Base-by-base conservation (phyloP, 2,329 filamentous ascomycete species). In the Penicillium occitanis region DNA sequence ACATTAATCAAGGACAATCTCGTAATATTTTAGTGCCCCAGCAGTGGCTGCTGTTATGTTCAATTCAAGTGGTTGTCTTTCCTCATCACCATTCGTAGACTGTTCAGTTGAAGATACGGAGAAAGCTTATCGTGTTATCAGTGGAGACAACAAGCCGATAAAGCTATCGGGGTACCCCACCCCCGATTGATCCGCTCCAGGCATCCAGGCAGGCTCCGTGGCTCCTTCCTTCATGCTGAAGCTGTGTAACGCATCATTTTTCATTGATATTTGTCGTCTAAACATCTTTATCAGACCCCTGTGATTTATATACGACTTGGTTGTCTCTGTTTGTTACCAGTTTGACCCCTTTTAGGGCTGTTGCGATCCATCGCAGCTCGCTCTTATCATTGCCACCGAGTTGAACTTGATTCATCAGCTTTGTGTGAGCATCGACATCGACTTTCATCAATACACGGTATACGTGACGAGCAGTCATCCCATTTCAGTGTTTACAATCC, bases 141-240 rank as follows among this genome's bases (percentile, higher is more conserved):
- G 57, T 60, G 57, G 57, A 44, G 57, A 44, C 57, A 7, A 4
- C 17, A 33, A 30, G 61, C 46, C 35, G 63, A 65, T 61, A 62
- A 44, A 61, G 60, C 61, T 63, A 66, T 66, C 48, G 6, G 61
- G 48, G 17, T 62, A 61, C 65, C 65, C 65, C 60, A 51, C 63
- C 59, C 64, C 59, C 44, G 46, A 60, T 42, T 37, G 35, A 48
- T 46, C 64, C 64, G 60, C 42, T 19, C 57, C 57, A 60, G 57
- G 33, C 57, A 60, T 60, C 48, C 22, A 55, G 37, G 33, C 59
- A 46, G 58, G 58, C 42, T 42, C 10, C 46, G 61, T 51, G 35
- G 55, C 48, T 63, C 53, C 6, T 28, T 5, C 13, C 48, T 30
- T 28, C 19, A 35, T 44, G 48, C 40, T 40, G 10, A 30, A 60